Conservation (phyloP, 805 yeast species). For the Saccharomycopsis sp. region DNA sequence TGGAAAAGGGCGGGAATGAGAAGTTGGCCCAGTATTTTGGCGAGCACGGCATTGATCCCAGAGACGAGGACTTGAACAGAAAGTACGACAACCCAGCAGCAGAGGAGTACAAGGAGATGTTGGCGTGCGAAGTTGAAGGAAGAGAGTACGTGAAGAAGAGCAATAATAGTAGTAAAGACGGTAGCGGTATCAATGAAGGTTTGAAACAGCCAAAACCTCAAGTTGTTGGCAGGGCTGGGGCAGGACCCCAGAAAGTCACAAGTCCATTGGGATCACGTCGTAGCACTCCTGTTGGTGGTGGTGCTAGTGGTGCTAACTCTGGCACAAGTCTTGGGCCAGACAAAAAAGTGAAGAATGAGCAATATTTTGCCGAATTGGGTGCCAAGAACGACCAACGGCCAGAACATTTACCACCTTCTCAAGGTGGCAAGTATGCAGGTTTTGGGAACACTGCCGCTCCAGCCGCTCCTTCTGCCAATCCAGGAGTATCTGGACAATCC, state of each 20-base stretch:
- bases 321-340: constrained; percentile 11
- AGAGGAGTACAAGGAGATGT: constrained; percentile 76
- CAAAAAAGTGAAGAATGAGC: constrained; percentile 58
- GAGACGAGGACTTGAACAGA: constrained; percentile 35
- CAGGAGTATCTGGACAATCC: no score
- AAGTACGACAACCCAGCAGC: constrained; percentile 89
- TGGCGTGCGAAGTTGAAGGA: constrained; percentile 70
- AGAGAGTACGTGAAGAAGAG: constrained; percentile 50
- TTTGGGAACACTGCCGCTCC: constrained; percentile 77
- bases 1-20: constrained; percentile 93
- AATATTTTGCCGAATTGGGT: constrained; percentile 76
- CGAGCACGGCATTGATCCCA: constrained; percentile 58
- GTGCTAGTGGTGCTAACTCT: neutral
- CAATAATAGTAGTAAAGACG: neutral
- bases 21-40: constrained; percentile 60
- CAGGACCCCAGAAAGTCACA: no score
- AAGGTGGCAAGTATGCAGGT: constrained; percentile 89
- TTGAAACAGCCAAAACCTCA: constrained; percentile 1
- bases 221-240: no score
- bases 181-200: neutral
- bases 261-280: constrained; percentile 22
- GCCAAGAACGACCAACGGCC: constrained; percentile 64
- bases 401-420: constrained; percentile 75
- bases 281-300: constrained; percentile 21
- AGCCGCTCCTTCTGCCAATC: constrained; percentile 26